Conservation (phyloP, 2,329 filamentous ascomycete genomes). For the Monilinia polystroma region DNA sequence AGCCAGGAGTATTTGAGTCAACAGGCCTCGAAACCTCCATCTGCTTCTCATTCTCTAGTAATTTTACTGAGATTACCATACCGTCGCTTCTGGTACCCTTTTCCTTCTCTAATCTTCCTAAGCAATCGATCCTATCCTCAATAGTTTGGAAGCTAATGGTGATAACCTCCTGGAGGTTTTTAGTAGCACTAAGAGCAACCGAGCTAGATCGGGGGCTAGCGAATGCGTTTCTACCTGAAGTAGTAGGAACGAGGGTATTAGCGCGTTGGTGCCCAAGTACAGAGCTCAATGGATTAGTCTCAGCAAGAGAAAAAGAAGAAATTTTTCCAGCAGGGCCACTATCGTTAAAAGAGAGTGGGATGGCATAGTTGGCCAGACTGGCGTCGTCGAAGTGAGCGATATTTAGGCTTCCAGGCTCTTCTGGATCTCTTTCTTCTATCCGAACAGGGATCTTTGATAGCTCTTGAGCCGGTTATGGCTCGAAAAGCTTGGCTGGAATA, state of each 20-base stretch:
- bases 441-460: not conserved
- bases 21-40: conserved; percentile 6
- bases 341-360: not conserved
- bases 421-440: not conserved
- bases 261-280: too few relatives aligned
- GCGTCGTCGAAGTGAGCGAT: not conserved
- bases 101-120: not conserved
- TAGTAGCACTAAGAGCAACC: not conserved
- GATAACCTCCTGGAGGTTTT: not conserved
- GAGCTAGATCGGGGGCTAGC: too few relatives aligned
- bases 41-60: not conserved
- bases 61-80: too few relatives aligned
- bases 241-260: too few relatives aligned
- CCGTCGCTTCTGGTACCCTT: not conserved
- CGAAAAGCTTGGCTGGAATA: not conserved
- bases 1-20: conserved; percentile 8
- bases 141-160: not conserved
- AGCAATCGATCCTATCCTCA: not conserved
- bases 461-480: not conserved
- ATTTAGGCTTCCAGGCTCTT: not conserved
- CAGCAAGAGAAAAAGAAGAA: not conserved
- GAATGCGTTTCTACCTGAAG: not conserved
- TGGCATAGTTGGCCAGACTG: not conserved
- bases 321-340: too few relatives aligned
- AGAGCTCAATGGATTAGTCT: not conserved